These are phyloP conservation scores for Gonapodya prolifera DNA, from an alignment of 192 early-diverging fungal species.

Conservation along the genomic window DNA sequence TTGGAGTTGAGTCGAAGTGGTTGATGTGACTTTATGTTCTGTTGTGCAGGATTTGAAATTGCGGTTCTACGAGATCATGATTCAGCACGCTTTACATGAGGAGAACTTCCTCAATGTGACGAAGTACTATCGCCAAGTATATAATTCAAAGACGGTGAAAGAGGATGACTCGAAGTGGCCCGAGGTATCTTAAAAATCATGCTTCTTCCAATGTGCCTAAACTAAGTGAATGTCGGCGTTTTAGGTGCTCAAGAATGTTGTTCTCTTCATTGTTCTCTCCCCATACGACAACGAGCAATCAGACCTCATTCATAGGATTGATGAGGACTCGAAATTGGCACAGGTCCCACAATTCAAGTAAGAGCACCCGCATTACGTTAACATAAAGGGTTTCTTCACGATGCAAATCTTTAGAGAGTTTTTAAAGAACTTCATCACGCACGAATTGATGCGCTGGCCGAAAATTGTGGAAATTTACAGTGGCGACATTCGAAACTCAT, in stretches of 20 bases:
- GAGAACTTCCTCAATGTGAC: conserved; percentile 77
- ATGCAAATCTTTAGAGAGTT: conserved; percentile 44
- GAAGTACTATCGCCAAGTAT: conserved; percentile 86
- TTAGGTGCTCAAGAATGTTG: conserved; percentile 61
- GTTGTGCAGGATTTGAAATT: conserved; percentile 71
- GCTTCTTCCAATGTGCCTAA: not conserved
- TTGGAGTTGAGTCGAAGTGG: not conserved
- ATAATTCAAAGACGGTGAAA: conserved; percentile 69
- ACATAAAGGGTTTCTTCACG: not conserved
- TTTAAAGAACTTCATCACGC: conserved; percentile 74
- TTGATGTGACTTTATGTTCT: conserved; percentile 2
- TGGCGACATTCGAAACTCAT: conserved; percentile 51
- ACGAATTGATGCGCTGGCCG: conserved; percentile 92
- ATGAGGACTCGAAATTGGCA: conserved; percentile 63
- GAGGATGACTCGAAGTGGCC: conserved; percentile 66
- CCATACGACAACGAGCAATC: conserved; percentile 95
- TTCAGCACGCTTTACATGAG: conserved; percentile 85
- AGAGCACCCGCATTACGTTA: not conserved
- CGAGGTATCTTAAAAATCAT: conserved; percentile 26
- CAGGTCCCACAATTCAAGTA: conserved; percentile 66
- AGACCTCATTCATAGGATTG: conserved; percentile 79
- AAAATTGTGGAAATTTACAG: conserved; percentile 87
- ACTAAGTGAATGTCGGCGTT: not conserved
- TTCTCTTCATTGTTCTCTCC: conserved; percentile 77
- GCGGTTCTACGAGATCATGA: conserved; percentile 93